Conservation (phyloP, 1,284 basidiomycete genomes). For the Irpex rosettiformis region DNA sequence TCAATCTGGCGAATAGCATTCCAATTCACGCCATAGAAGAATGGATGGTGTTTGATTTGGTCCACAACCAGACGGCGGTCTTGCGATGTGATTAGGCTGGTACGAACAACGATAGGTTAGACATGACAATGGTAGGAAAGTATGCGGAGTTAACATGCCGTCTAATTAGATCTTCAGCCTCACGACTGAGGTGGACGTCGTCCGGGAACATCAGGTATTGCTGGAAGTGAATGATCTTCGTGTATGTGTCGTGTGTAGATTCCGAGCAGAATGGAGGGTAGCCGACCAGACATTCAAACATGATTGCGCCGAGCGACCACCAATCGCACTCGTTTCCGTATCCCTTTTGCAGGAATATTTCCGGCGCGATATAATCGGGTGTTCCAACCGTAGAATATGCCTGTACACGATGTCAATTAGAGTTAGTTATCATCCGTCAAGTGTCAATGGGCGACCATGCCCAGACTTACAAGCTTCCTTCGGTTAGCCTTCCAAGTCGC, state of each 20-base stretch:
- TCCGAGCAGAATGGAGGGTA: constrained; percentile 99
- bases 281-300: constrained; percentile 98
- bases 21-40: constrained; percentile 99
- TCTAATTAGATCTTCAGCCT: constrained; percentile 90
- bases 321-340: constrained; percentile 99
- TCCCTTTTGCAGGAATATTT: constrained; percentile 96
- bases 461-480: constrained; percentile 75
- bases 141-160: constrained; percentile 42
- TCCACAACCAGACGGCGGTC: constrained; percentile 78
- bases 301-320: constrained; percentile 97
- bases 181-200: constrained; percentile 90
- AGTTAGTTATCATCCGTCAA: constrained; percentile 3
- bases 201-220: constrained; percentile 92
- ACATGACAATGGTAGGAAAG: constrained; percentile 4
- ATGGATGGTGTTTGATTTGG: constrained; percentile 91
- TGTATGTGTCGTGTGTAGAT: constrained; percentile 96
- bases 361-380: constrained; percentile 98
- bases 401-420: constrained; percentile 44
- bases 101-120: background rate
- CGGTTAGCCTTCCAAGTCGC: constrained; percentile 99
- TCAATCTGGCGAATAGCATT: constrained; percentile 86
- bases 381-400: constrained; percentile 99
- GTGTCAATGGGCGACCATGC: background rate
- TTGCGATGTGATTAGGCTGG: constrained; percentile 82
- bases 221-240: constrained; percentile 97